phyloP scores from a whole-genome alignment of 352 stramenopile genomes.

The Aphanomyces invadans region DNA sequence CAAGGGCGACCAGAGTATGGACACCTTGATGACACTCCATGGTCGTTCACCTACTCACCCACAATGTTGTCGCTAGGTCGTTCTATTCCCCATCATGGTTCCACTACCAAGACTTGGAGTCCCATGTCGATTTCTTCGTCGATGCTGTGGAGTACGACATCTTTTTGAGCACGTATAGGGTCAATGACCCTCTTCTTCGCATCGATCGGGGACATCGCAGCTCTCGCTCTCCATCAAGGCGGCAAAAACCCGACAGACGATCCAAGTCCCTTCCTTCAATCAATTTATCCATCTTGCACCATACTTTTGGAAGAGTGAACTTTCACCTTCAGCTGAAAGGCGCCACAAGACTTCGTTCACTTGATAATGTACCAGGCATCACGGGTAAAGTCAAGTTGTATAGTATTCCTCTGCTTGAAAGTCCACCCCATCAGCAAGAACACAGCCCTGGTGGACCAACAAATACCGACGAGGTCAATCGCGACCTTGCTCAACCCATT shows the following conservation, averaged over 20 bases:
- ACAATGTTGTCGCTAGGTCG: neutral
- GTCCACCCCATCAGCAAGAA: too few species aligned
- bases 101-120: conserved; percentile 6
- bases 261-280: conserved; percentile 20
- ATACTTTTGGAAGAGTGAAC: conserved; percentile 15
- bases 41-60: too few species aligned
- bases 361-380: neutral
- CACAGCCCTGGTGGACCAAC: too few species aligned
- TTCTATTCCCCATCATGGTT: conserved; percentile 1
- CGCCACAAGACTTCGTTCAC: neutral
- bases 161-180: neutral
- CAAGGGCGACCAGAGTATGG: neutral
- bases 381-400: neutral
- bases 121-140: neutral
- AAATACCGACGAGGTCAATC: too few species aligned
- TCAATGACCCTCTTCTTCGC: neutral
- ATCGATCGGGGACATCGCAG: neutral
- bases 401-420: neutral
- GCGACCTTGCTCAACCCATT: neutral
- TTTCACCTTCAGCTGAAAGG: conserved; percentile 1
- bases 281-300: conserved; percentile 7
- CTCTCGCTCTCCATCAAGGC: neutral
- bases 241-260: neutral
- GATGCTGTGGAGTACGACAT: conserved; percentile 7
- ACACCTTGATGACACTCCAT: too few species aligned